These are phyloP conservation scores for Hepatocystis sp. DNA, from an alignment of 169 alveolate species.

Conservation along the genomic window DNA sequence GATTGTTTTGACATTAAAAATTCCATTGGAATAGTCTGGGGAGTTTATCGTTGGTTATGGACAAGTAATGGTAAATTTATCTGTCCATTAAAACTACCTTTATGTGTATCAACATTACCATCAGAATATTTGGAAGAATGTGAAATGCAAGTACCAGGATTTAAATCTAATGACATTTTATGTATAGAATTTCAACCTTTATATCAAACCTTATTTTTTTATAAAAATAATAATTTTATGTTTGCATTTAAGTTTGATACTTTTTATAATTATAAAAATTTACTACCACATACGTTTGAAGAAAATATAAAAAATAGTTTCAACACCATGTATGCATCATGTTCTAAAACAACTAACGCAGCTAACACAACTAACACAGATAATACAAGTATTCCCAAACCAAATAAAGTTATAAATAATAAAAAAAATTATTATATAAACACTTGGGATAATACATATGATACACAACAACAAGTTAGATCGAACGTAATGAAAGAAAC, in stretches of 20 bases:
- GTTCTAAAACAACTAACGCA: no score
- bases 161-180: conserved; percentile 78
- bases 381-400: no score
- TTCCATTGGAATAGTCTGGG: conserved; percentile 81
- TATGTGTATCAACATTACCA: conserved; percentile 68
- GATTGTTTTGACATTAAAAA: conserved; percentile 5
- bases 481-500: no score
- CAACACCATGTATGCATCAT: no score
- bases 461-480: no score
- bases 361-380: no score
- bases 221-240: conserved; percentile 79
- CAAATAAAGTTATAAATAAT: no score
- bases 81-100: conserved; percentile 83
- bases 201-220: conserved; percentile 85
- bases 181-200: conserved; percentile 88
- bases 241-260: conserved; percentile 87
- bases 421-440: no score
- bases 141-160: conserved; percentile 46
- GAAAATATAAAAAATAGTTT: no score
- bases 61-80: conserved; percentile 80
- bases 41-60: conserved; percentile 86
- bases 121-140: conserved; percentile 65
- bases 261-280: conserved; percentile 82
- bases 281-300: no score
- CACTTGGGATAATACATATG: no score